Base-by-base conservation (phyloP, 371 early-diverging fungal genomes). In the Mucor ambiguus region DNA sequence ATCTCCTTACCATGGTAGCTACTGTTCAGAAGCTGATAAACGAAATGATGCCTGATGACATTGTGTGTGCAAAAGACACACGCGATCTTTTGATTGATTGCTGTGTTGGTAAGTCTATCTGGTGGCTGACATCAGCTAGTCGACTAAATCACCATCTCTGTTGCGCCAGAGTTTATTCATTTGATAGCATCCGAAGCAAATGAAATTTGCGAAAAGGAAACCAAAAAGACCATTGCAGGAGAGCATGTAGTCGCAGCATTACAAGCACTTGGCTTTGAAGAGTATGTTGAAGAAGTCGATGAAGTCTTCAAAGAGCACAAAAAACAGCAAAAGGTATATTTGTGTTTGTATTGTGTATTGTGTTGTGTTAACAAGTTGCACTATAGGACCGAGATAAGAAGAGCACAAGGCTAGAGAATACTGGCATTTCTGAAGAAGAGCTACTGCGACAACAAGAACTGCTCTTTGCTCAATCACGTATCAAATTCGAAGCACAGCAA, bases 1-100 rank as follows among this genome's bases (percentile, higher is more conserved):
- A 37, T 37, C 16, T 28, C 8, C 18, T 26, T 22, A 18, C 2
- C 16, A 16, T 33, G 24, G 28, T 77, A 92, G 99, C 99, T 9
- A 98, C 99, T 32, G 95, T 99, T 14, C 92, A 94, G 69, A 99
- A 98, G 75, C 86, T 99, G 38, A 97, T 99, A 60, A 93, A 92
- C 46, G 98, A 99, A 80, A 90, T 93, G 92, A 85, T 96, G 87
- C 94, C 97, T 5, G 74, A 86, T 29, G 96, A 93, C 72, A 85
- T 96, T 66, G 81, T 87, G 16, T 95, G 96, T 65, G 90, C 97
- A 35, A 98, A 97, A 80, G 99, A 99, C 58, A 94, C 98, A 18
- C 89, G 96, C 55, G 98, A 98, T 75, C 76, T 98, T 32, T 78
- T 99, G 57, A 89, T 94, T 38, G 96, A 96, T 60, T 95, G 96